phyloP scores from a whole-genome alignment of 2,329 filamentous ascomycete genomes.

The Knufia fluminis region DNA sequence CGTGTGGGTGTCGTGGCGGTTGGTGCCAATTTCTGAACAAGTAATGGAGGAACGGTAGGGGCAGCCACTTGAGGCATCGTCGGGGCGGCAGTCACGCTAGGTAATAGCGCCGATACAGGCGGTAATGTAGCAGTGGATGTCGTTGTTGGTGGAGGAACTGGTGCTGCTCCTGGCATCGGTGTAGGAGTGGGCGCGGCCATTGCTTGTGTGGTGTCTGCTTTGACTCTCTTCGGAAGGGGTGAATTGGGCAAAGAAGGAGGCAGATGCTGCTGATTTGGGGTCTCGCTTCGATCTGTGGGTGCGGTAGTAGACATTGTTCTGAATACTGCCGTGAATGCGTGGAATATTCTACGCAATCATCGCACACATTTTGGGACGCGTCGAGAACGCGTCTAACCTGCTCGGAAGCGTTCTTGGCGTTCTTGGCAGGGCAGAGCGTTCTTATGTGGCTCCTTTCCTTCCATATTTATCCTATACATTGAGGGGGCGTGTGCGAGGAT shows the following conservation, averaged over 20 bases:
- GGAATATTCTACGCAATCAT: neutral
- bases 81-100: constrained; percentile 14
- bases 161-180: neutral
- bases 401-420: no score
- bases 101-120: constrained; percentile 4
- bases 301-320: neutral
- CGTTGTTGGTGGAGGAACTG: neutral
- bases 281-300: constrained; percentile 23
- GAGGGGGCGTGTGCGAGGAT: no score
- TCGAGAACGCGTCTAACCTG: no score
- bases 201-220: constrained; percentile 40
- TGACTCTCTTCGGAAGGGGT: constrained; percentile 71
- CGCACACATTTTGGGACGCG: no score
- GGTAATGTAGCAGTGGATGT: neutral
- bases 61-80: constrained; percentile 13
- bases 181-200: constrained; percentile 28
- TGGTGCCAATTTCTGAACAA: constrained; percentile 79
- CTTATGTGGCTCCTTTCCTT: no score
- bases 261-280: constrained; percentile 28
- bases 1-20: constrained; percentile 76
- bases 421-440: no score
- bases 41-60: constrained; percentile 48
- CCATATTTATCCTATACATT: no score
- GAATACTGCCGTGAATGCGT: no score
- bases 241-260: constrained; percentile 57